Evolutionary conservation across 305 asterid genomes (phyloP), one percentile per base, ranked within the genome.

Genomic region (Plantago lanceolata): DNA sequence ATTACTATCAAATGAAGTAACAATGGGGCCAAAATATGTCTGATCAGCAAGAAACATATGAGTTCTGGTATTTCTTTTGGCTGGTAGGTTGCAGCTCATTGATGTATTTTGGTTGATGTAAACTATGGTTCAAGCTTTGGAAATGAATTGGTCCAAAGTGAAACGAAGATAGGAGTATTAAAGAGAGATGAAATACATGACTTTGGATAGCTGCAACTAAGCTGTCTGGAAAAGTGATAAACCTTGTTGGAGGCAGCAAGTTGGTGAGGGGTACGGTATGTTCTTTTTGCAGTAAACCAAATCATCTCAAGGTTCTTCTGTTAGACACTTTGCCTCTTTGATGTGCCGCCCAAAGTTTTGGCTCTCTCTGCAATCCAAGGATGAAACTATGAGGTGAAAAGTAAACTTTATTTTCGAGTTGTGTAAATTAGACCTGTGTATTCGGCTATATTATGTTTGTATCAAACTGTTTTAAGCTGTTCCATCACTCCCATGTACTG

Each of bases 11-110:
- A 48, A 26, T 20, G 48, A 61, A 53, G 57, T 26, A 54, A 61
- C 20, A 56, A 37, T 19, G 64, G 72, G 43, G 72, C 59, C 45
- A 60, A 60, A 17, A 59, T 11, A 24, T 40, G 60, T 15, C 44
- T 20, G n/a, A 47, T 65, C 59, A 19, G 62, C 69, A 45, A 60
- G 44, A 43, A 60, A 59, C 15, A 40, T 40, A 9, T 60, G 31
- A 50, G 28, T 69, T 57, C 51, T 69, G 64, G 21, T 59, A n/a
- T 16, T 35, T 68, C 45, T 29, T 65, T 37, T 43, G 53, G 53
- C 47, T 35, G 52, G 40, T 60, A 9, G 29, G 48, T n/a, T 8
- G 13, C 11, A 28, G 61, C 26, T 44, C 45, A 51, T 35, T 28
- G 66, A 11, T 45, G 21, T 20, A 28, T 2, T 40, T 26, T 57